These are phyloP conservation scores for Pelargonium myrrhifolium DNA, from an alignment of 441 rosid species.

Conservation along the genomic window DNA sequence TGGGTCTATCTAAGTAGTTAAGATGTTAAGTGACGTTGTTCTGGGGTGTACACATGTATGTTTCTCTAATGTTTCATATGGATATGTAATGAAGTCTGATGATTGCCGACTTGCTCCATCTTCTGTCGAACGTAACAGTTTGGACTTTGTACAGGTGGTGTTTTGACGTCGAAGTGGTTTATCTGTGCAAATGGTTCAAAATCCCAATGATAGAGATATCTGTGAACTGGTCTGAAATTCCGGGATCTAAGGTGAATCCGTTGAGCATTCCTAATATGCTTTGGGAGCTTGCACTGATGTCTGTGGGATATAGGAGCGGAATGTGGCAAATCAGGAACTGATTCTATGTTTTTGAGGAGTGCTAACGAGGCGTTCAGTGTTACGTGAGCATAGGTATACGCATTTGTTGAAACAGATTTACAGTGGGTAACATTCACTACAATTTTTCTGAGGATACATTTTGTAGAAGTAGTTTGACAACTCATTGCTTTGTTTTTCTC, in stretches of 20 bases:
- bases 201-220: conserved; percentile 77
- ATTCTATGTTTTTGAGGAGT: conserved; percentile 16
- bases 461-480: not conserved
- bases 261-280: conserved; percentile 88
- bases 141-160: conserved; percentile 68
- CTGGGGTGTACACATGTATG: too few relatives aligned
- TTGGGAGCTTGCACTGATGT: conserved; percentile 90
- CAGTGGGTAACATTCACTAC: not conserved
- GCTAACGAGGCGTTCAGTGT: not conserved
- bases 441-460: not conserved
- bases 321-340: conserved; percentile 56
- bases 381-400: conserved; percentile 1
- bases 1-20: too few relatives aligned
- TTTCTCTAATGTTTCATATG: too few relatives aligned
- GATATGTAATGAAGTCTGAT: too few relatives aligned
- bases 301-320: conserved; percentile 66
- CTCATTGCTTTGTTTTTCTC: not conserved
- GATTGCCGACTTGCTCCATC: too few relatives aligned
- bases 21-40: too few relatives aligned
- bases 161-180: conserved; percentile 87
- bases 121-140: not conserved
- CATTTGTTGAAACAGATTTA: not conserved
- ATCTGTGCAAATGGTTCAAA: conserved; percentile 68
- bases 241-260: conserved; percentile 85
- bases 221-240: conserved; percentile 85